phyloP scores from a whole-genome alignment of 2,329 filamentous ascomycete genomes.

The Alternaria brassicicola region DNA sequence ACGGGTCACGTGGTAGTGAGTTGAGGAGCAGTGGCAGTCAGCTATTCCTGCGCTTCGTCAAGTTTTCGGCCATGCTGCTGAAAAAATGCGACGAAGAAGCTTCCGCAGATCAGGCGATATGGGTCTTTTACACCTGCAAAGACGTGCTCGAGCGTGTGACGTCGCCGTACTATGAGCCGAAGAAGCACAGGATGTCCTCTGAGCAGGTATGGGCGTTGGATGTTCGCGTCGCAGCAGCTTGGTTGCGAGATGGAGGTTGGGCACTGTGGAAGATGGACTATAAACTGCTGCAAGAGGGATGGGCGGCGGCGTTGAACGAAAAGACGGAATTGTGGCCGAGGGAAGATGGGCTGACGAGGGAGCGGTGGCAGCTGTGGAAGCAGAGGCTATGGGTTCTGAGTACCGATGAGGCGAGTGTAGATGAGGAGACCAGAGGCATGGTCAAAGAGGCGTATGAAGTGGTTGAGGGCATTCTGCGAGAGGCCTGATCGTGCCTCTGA shows the following conservation, averaged over 20 bases:
- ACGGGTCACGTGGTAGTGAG: not conserved
- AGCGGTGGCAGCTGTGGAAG: slow-evolving; percentile 6
- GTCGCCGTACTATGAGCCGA: not conserved
- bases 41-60: not conserved
- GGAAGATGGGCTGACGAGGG: not conserved
- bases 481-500: not conserved
- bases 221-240: slow-evolving; percentile 5
- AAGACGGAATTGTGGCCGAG: not conserved
- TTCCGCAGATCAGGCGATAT: not conserved
- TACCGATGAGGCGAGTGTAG: not conserved
- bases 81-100: not conserved
- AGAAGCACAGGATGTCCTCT: not conserved
- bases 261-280: not conserved
- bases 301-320: not conserved
- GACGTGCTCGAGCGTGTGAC: not conserved
- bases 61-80: not conserved
- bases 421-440: not conserved
- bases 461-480: not conserved
- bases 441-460: not conserved
- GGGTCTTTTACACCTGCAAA: not conserved
- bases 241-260: not conserved
- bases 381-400: not conserved
- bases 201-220: slow-evolving; percentile 2
- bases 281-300: not conserved
- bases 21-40: not conserved